Evolutionary conservation across 225 moss, liverwort and hornwort genomes (phyloP), one percentile per base, ranked within the genome.

Genomic region (Bryum argenteum): DNA sequence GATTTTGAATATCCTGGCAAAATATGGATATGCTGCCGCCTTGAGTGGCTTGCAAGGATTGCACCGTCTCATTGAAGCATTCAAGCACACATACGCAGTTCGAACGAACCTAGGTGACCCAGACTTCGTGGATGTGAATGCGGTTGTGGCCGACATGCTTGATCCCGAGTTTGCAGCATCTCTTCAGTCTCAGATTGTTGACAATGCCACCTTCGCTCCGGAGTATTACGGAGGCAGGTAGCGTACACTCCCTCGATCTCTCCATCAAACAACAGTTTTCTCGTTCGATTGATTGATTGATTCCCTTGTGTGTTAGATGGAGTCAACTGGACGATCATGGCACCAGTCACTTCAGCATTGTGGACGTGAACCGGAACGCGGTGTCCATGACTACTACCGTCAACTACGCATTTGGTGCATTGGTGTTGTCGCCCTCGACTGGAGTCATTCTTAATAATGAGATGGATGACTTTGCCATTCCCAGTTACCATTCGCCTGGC

Each of bases 201-300:
- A 96, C 71, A 96, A 88, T 16, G 71, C 74, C 26, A 96, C 96
- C 40, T 93, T 82, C 33, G 66, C 78, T 11, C 82, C 91, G 43
- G 73, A 63, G 18, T 85, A 93, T 54, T 96, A 96, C 17, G 96
- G 96, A 80, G 93, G 91, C 85, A 93, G 88, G 93, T 93, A 69
- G 33, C 10, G 39, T 12, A 40, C 11, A 41, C 18, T 20, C 24
- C 58, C 41, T 51, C 15, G 26, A 11, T 3, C 14, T 33, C 5
- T 45, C 45, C 10, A 45, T 45, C 45, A 15, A 15, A 14, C 45
- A 45, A n/a, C n/a, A n/a, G n/a, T n/a, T n/a, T n/a, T n/a, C n/a
- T n/a, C n/a, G n/a, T 26, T 26, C 26, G 4, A 26, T 4, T 26
- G 4, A 47, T 47, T 48, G 7, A 48, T 48, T 17, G 17, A 48